These are phyloP conservation scores for Patellifolia procumbens DNA, from an alignment of 179 eudicot species.

Conservation along the genomic window DNA sequence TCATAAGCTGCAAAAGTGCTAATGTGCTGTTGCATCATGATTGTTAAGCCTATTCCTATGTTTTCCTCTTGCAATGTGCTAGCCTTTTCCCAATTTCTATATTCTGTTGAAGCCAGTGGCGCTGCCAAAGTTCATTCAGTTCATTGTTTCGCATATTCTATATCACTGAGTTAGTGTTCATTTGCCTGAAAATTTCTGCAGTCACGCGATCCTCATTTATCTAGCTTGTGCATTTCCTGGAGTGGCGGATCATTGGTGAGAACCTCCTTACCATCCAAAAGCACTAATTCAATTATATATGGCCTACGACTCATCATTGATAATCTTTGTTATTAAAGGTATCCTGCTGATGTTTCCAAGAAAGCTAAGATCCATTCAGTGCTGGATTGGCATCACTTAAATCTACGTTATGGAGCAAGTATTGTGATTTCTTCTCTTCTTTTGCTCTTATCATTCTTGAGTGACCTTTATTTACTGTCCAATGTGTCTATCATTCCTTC, in stretches of 20 bases:
- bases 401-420: slow-evolving; percentile 86
- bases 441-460: neutral
- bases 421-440: slow-evolving; percentile 3
- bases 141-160: neutral
- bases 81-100: neutral
- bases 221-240: slow-evolving; percentile 80
- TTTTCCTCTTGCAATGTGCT: neutral
- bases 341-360: slow-evolving; percentile 72
- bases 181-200: slow-evolving; percentile 36
- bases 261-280: neutral
- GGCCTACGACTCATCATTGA: neutral
- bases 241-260: slow-evolving; percentile 93
- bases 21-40: neutral
- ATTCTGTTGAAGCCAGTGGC: neutral
- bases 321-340: slow-evolving; percentile 46
- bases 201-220: slow-evolving; percentile 89
- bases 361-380: slow-evolving; percentile 86
- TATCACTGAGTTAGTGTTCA: slow-evolving; percentile 2
- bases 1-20: neutral
- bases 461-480: neutral
- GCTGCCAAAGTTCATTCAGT: neutral
- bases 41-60: neutral
- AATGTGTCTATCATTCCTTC: neutral
- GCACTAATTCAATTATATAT: neutral
- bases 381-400: slow-evolving; percentile 90